Conservation (phyloP, 441 rosid genomes). For the Erodium moschatum region DNA sequence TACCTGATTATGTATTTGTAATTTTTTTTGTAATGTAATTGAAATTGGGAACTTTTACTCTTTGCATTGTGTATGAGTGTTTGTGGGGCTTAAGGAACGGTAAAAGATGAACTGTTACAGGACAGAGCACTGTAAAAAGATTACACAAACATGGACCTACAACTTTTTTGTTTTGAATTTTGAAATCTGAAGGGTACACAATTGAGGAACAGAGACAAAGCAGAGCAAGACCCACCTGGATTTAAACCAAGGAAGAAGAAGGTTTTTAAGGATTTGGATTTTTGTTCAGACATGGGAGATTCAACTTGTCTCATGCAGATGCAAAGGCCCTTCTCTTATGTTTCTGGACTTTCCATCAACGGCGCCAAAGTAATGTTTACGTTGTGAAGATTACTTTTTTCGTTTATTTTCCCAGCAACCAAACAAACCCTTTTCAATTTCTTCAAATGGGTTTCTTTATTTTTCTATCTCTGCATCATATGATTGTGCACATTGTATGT, state of each 20-base stretch:
- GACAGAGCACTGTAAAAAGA: neutral
- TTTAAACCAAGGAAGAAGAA: neutral
- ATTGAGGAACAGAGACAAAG: neutral
- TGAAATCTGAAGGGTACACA: neutral
- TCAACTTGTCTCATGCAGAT: constrained; percentile 6
- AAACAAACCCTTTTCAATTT: neutral
- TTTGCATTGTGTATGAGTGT: too few relatives aligned
- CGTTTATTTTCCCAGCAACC: neutral
- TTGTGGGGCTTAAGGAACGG: neutral
- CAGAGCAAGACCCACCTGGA: neutral
- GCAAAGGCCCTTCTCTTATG: neutral
- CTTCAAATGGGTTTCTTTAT: neutral
- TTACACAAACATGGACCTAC: neutral
- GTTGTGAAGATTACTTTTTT: neutral
- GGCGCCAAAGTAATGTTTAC: neutral
- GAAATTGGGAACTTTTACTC: neutral
- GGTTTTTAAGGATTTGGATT: neutral
- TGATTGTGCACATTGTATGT: neutral
- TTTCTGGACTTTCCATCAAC: neutral
- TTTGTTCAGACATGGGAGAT: neutral
- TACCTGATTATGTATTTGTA: neutral
- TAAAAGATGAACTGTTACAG: neutral
- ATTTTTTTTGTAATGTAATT: neutral
- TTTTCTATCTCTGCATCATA: neutral
- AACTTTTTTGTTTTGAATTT: neutral